These are phyloP conservation scores for Cetradonia linearis DNA, from an alignment of 495 filamentous ascomycete genomes.

Conservation along the genomic window DNA sequence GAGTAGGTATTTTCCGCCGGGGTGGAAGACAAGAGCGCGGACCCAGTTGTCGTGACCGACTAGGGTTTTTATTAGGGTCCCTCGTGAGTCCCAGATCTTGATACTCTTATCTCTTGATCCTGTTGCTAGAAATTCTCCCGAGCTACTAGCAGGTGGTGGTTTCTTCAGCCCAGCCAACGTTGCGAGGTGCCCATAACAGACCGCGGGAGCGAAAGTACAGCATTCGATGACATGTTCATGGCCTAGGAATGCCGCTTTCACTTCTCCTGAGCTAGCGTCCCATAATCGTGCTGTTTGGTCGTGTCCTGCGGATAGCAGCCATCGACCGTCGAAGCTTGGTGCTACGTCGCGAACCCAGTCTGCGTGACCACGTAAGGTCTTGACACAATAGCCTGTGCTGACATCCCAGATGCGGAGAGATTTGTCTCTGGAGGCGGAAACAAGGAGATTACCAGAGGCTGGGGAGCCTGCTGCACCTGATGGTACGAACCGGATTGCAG, in stretches of 20 bases:
- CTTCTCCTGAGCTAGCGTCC: conserved; percentile 67
- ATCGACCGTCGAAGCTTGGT: conserved; percentile 74
- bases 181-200: conserved; percentile 67
- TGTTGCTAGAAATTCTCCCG: conserved; percentile 84
- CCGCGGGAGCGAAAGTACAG: conserved; percentile 75
- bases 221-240: conserved; percentile 89
- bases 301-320: conserved; percentile 68
- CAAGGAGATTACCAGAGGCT: conserved; percentile 56
- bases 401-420: conserved; percentile 86
- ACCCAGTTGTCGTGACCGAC: conserved; percentile 97
- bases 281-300: conserved; percentile 76
- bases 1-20: conserved; percentile 85
- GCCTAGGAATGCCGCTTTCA: conserved; percentile 70
- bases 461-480: conserved; percentile 48
- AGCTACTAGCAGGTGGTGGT: conserved; percentile 57
- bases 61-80: conserved; percentile 77
- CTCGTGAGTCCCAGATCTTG: conserved; percentile 78
- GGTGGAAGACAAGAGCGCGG: conserved; percentile 77
- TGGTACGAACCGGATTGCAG: conserved; percentile 79
- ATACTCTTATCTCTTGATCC: conserved; percentile 88
- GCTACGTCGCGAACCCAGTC: conserved; percentile 85
- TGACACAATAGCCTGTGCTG: conserved; percentile 84
- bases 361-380: conserved; percentile 68
- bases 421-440: conserved; percentile 72
- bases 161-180: conserved; percentile 77